Base-by-base conservation (phyloP, 371 early-diverging fungal species). In the Zychaea mexicana region DNA sequence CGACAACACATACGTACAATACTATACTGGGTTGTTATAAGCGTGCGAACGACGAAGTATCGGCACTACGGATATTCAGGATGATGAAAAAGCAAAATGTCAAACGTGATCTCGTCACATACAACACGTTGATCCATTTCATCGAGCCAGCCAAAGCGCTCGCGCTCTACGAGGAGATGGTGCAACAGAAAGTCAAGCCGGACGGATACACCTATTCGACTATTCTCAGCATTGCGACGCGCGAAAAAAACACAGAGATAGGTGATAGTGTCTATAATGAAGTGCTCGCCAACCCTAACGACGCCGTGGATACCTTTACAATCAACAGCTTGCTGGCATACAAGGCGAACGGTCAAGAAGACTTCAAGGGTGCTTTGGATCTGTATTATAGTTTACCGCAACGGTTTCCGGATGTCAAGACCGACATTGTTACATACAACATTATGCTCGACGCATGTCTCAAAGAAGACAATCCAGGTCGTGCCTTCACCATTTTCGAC, bases 21-120 rank as follows among this genome's bases (percentile, higher is more conserved):
- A 85, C 78, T 0, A 60, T 85, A 13, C 59, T 88, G 8, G 73
- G 81, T 13, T 82, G 81, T 15, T 85, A 76, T 61, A 82, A 85
- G 42, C 72, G 79, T 0, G 53, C 33, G 1, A 73, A 78, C 22
- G 74, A 85, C 26, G 30, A 76, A 6, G 52, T 55, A 2, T 60
- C 61, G 7, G 85, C 84, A 6, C 31, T 73, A 9, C 9, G 21
- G 4, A 5, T 82, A 22, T 69, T 78, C n/a, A n/a, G n/a, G n/a
- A n/a, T 7, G 36, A 71, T 2, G 82, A 83, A 22, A 82, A 27
- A 47, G 22, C 38, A 52, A 1, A 61, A 60, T 6, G 54, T 82
- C 1, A 30, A 65, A 2, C 82, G 74, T 8, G 82, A 85, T 67
- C 65, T 73, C 1, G 69, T 67, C n/a, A 79, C 81, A 1, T 81